Percentiles rank a stretch among this genome's conserved stretches.
phyloP scores from a whole-genome alignment of 768 basidiomycete species.

The Suillus subluteus region DNA sequence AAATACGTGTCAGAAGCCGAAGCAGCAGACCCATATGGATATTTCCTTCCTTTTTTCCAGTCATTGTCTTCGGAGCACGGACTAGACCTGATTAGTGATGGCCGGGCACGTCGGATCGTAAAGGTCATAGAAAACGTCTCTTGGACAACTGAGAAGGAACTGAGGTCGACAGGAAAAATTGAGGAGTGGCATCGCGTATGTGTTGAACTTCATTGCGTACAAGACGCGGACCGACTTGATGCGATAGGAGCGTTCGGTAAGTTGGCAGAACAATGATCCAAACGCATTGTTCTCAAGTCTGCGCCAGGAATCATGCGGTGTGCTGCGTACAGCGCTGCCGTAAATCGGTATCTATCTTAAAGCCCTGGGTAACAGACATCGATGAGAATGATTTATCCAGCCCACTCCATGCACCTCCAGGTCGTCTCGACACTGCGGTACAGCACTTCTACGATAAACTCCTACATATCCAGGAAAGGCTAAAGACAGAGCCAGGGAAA shows the following conservation, averaged over 20 bases:
- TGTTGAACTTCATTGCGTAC: slow-evolving; percentile 79
- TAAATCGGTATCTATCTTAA: slow-evolving; percentile 46
- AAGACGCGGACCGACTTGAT: slow-evolving; percentile 79
- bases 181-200: slow-evolving; percentile 72
- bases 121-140: slow-evolving; percentile 79
- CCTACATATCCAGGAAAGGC: slow-evolving; percentile 66
- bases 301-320: slow-evolving; percentile 63
- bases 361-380: too few species aligned
- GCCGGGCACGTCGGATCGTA: slow-evolving; percentile 57
- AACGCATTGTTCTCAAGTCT: neutral
- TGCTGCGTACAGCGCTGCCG: slow-evolving; percentile 62
- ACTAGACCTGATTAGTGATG: slow-evolving; percentile 61
- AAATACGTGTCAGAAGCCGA: slow-evolving; percentile 70
- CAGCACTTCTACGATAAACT: slow-evolving; percentile 90
- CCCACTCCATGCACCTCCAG: slow-evolving; percentile 49
- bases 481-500: slow-evolving; percentile 80
- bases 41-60: slow-evolving; percentile 69
- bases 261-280: slow-evolving; percentile 8
- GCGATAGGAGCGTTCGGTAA: slow-evolving; percentile 82
- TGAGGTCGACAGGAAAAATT: slow-evolving; percentile 57
- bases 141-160: slow-evolving; percentile 81
- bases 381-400: slow-evolving; percentile 25
- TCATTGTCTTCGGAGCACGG: slow-evolving; percentile 44
- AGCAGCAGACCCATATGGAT: slow-evolving; percentile 63
- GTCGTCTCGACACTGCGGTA: slow-evolving; percentile 62